Percentiles rank a stretch among this genome's conserved stretches.
Conservation (phyloP, 495 filamentous ascomycete species). For the Trichoderma parareesei region DNA sequence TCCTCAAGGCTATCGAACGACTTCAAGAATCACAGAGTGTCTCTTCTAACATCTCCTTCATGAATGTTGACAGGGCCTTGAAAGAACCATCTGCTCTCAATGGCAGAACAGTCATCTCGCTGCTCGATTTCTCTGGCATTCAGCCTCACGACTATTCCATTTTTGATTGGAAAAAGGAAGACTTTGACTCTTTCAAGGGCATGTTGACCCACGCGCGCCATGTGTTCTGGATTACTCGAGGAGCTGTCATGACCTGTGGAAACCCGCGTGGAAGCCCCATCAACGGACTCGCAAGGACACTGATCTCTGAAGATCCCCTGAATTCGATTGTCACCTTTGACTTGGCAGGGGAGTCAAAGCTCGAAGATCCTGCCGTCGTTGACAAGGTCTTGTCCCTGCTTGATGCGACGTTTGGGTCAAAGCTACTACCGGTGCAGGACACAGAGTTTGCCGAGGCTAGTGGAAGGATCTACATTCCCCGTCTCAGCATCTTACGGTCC, state of each 20-base stretch:
- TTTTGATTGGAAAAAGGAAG: constrained; percentile 19
- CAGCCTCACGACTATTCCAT: constrained; percentile 14
- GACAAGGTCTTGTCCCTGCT: constrained; percentile 43
- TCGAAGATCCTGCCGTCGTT: not conserved
- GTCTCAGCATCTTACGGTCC: constrained; percentile 16
- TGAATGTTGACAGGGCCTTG: not conserved
- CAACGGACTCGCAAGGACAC: constrained; percentile 21
- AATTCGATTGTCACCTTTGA: constrained; percentile 23
- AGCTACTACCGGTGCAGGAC: constrained; percentile 9
- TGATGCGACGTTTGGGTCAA: constrained; percentile 39
- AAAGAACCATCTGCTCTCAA: too few relatives aligned
- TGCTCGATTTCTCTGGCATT: constrained; percentile 17
- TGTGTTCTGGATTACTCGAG: constrained; percentile 25
- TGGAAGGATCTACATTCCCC: constrained; percentile 22
- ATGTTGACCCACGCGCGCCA: constrained; percentile 15
- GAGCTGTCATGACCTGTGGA: constrained; percentile 16
- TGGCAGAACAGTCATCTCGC: constrained; percentile 18
- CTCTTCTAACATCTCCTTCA: not conserved
- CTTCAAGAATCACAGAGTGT: not conserved
- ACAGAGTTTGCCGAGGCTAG: constrained; percentile 22
- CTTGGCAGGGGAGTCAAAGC: constrained; percentile 11
- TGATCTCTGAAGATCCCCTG: constrained; percentile 23
- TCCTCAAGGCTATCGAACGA: not conserved
- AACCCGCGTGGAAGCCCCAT: constrained; percentile 18
- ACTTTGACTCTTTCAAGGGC: constrained; percentile 17